A percentile compares a stretch with the other conserved stretches of the same genome.
Evolutionary conservation across 495 filamentous ascomycete species (phyloP).

Genomic region (Hyphodiscus hymeniophilus): DNA sequence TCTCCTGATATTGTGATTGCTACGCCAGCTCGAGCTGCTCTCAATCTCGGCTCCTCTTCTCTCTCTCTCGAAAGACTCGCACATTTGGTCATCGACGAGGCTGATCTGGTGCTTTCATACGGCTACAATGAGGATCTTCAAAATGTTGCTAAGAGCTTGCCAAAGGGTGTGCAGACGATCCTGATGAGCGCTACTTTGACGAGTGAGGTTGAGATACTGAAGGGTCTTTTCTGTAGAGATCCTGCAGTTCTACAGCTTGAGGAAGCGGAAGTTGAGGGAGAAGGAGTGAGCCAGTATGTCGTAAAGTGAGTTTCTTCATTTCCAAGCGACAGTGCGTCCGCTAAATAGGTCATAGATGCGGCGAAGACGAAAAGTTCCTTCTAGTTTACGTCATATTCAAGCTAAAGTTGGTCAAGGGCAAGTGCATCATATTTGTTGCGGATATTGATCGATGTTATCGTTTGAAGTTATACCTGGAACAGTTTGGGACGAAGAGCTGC

Average conservation of each 20-base stretch:
- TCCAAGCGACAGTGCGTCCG: neutral
- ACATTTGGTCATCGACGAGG: constrained; percentile 88
- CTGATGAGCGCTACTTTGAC: constrained; percentile 91
- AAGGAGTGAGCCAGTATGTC: constrained; percentile 74
- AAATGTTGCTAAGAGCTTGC: constrained; percentile 62
- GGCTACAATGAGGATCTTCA: constrained; percentile 89
- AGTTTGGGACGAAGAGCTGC: constrained; percentile 90
- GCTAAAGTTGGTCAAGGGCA: constrained; percentile 88
- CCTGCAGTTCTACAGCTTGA: constrained; percentile 71
- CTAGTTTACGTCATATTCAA: constrained; percentile 92
- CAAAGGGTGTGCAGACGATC: constrained; percentile 80
- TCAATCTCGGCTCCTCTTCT: constrained; percentile 59
- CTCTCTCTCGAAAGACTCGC: constrained; percentile 62
- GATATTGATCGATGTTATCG: constrained; percentile 93
- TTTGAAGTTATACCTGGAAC: constrained; percentile 90
- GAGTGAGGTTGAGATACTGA: constrained; percentile 76
- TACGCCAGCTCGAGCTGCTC: constrained; percentile 70
- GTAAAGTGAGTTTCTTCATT: constrained; percentile 49
- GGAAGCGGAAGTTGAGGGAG: constrained; percentile 59
- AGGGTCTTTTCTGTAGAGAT: constrained; percentile 76
- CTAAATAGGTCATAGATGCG: constrained; percentile 45
- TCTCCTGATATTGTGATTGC: constrained; percentile 82
- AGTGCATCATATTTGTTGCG: constrained; percentile 87
- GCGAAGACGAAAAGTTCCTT: constrained; percentile 95
- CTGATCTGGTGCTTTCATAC: constrained; percentile 89